phyloP scores from a whole-genome alignment of 371 early-diverging fungal genomes.

The Nosema bombycis region DNA sequence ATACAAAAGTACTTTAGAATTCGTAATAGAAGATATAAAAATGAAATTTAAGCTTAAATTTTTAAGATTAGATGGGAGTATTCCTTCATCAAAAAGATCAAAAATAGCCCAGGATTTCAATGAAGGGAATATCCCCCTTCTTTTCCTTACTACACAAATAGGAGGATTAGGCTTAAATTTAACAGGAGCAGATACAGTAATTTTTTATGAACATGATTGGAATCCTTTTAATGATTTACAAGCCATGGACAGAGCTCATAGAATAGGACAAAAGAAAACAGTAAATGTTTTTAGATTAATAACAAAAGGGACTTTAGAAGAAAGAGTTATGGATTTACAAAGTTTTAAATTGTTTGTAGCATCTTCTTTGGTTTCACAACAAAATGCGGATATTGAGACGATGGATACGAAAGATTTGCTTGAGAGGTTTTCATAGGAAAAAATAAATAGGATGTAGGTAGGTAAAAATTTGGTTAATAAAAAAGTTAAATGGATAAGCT shows the following conservation, averaged over 20 bases:
- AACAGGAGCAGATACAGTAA: conserved; percentile 95
- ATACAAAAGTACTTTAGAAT: conserved; percentile 84
- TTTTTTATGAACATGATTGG: conserved; percentile 99
- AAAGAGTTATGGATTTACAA: conserved; percentile 90
- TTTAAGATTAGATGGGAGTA: conserved; percentile 86
- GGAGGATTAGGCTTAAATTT: conserved; percentile 96
- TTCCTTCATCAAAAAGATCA: conserved; percentile 72
- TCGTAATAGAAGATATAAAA: conserved; percentile 73
- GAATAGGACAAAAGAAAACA: conserved; percentile 88
- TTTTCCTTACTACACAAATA: conserved; percentile 88
- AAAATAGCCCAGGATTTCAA: conserved; percentile 86
- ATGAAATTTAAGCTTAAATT: conserved; percentile 65
- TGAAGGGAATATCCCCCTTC: conserved; percentile 80
- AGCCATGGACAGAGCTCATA: conserved; percentile 92
- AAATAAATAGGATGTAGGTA: too few relatives aligned
- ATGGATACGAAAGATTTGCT: conserved; percentile 64
- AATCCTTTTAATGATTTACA: conserved; percentile 96
- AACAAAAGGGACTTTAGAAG: conserved; percentile 79
- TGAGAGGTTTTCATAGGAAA: conserved; percentile 56
- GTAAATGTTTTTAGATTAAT: conserved; percentile 88
- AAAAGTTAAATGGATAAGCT: too few relatives aligned
- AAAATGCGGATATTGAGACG: conserved; percentile 69
- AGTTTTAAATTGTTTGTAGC: conserved; percentile 96
- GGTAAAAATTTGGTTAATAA: too few relatives aligned
- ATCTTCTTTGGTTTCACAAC: conserved; percentile 87